phyloP scores from a whole-genome alignment of 768 basidiomycete genomes.

The Austroboletus eburneus region DNA sequence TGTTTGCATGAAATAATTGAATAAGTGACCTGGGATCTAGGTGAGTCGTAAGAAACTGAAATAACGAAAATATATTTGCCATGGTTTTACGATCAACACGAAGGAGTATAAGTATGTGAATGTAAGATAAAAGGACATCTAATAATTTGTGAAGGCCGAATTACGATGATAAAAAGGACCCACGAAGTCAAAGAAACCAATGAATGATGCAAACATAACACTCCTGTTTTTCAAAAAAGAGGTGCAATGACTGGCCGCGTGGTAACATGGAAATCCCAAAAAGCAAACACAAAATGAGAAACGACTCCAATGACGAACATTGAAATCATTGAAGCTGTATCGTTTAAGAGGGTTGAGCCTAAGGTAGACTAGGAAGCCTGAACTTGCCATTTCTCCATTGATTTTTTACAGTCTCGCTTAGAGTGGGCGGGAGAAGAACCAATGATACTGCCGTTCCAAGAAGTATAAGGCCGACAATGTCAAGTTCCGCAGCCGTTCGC shows the following conservation, averaged over 20 bases:
- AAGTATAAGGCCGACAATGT: slow-evolving; percentile 48
- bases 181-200: slow-evolving; percentile 65
- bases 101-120: slow-evolving; percentile 74
- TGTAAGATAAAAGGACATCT: slow-evolving; percentile 66
- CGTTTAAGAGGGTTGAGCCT: slow-evolving; percentile 3
- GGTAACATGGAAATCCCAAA: slow-evolving; percentile 51
- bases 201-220: slow-evolving; percentile 53
- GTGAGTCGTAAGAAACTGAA: neutral
- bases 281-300: slow-evolving; percentile 38
- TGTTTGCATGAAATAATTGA: slow-evolving; percentile 57
- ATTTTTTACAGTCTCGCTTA: slow-evolving; percentile 37
- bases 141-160: slow-evolving; percentile 1
- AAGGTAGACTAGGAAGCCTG: neutral
- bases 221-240: slow-evolving; percentile 54
- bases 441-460: slow-evolving; percentile 47
- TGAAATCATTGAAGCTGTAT: slow-evolving; percentile 45
- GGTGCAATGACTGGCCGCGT: slow-evolving; percentile 56
- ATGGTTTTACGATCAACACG: slow-evolving; percentile 48
- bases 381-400: slow-evolving; percentile 43
- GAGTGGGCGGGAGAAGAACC: slow-evolving; percentile 53
- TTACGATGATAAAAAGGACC: neutral
- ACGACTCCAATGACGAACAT: slow-evolving; percentile 47
- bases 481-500: slow-evolving; percentile 35
- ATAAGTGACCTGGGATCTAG: slow-evolving; percentile 43
- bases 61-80: slow-evolving; percentile 28